Percentiles rank a stretch among this genome's conserved stretches.
Conservation (phyloP, 2,329 filamentous ascomycete species). For the Trichophyton benhamiae region DNA sequence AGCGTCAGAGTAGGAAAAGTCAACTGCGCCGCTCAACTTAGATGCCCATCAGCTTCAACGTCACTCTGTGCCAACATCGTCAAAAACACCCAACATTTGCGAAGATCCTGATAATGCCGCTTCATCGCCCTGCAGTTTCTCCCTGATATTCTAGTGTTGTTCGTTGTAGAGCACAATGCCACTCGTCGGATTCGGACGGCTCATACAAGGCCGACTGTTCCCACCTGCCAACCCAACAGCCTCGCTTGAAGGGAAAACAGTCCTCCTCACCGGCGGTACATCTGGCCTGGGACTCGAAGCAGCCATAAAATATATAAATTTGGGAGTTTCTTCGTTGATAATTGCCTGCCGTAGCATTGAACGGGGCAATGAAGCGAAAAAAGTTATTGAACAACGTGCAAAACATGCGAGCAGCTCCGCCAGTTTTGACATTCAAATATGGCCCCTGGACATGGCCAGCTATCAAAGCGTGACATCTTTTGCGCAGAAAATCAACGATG, state of each 20-base stretch:
- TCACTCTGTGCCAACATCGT: not conserved
- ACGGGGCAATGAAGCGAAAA: conserved; percentile 33
- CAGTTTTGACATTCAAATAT: conserved; percentile 28
- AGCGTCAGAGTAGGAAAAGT: not conserved
- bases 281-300: conserved; percentile 41
- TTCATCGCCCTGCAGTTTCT: not conserved
- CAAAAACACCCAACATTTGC: not conserved
- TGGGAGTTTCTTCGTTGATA: conserved; percentile 34
- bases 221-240: conserved; percentile 26
- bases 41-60: not conserved
- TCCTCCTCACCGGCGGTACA: conserved; percentile 41
- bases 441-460: conserved; percentile 36
- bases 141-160: no score
- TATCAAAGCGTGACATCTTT: conserved; percentile 37
- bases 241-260: conserved; percentile 35
- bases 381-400: conserved; percentile 23
- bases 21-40: not conserved
- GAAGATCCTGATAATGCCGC: not conserved
- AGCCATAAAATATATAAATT: conserved; percentile 35
- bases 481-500: conserved; percentile 24
- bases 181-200: conserved; percentile 6
- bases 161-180: not conserved
- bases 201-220: conserved; percentile 13
- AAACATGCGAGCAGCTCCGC: not conserved
- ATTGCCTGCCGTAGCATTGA: conserved; percentile 35